phyloP scores from a whole-genome alignment of 192 early-diverging fungal species.

The Backusella circina region DNA sequence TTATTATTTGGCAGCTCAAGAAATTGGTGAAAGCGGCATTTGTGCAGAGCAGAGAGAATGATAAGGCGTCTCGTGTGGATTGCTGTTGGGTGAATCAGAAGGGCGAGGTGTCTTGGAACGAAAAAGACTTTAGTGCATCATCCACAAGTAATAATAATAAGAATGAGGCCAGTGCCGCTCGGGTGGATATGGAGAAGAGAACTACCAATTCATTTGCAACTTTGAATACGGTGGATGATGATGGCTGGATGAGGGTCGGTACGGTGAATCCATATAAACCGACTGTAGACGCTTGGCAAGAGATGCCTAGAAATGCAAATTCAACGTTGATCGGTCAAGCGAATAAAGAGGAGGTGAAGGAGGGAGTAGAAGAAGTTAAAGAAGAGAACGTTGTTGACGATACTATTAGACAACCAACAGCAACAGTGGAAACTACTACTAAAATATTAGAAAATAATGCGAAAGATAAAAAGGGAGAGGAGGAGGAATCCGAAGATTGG shows the following conservation, averaged over 20 bases:
- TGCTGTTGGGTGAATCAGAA: conserved; percentile 57
- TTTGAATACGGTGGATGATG: conserved; percentile 1
- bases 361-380: not conserved
- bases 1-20: conserved; percentile 38
- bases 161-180: not conserved
- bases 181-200: not conserved
- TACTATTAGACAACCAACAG: not conserved
- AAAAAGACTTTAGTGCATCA: not conserved
- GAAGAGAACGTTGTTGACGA: not conserved
- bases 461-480: not conserved
- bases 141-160: not conserved
- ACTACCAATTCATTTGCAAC: not conserved
- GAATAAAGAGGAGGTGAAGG: not conserved
- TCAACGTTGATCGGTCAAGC: not conserved
- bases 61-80: conserved; percentile 37
- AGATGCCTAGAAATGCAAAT: not conserved
- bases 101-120: conserved; percentile 44
- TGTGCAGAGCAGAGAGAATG: conserved; percentile 6
- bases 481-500: not conserved
- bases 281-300: not conserved
- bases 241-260: conserved; percentile 9
- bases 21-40: conserved; percentile 34
- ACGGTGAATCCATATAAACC: not conserved
- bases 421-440: not conserved
- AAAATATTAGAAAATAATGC: not conserved